Percentiles rank a stretch among this genome's conserved stretches.
Evolutionary conservation across 441 rosid genomes (phyloP).

Genomic region (Populus hybrid): DNA sequence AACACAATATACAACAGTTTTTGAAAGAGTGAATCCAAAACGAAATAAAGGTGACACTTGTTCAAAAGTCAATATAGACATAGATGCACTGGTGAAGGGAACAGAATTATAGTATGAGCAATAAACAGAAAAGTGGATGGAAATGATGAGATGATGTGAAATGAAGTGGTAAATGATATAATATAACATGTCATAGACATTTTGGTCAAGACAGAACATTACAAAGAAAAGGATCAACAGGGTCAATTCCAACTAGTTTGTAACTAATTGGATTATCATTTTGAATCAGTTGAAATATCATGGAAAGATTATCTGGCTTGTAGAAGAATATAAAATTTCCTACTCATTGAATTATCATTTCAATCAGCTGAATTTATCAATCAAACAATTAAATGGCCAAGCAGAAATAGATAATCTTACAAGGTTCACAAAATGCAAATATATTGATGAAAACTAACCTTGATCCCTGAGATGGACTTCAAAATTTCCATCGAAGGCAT

Average conservation of each 20-base stretch:
- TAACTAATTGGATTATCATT: neutral
- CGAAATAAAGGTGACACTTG: neutral
- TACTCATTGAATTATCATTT: constrained; percentile 6
- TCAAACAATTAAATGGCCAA: neutral
- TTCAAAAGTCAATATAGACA: neutral
- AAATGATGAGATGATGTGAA: neutral
- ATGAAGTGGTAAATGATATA: neutral
- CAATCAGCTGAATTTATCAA: constrained; percentile 2
- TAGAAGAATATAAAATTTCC: neutral
- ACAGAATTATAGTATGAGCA: neutral
- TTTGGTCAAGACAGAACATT: neutral
- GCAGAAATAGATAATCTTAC: constrained; percentile 4
- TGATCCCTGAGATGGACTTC: constrained; percentile 88
- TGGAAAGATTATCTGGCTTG: neutral
- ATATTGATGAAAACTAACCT: constrained; percentile 46
- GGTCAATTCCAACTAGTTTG: neutral
- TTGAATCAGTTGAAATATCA: neutral
- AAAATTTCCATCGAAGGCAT: constrained; percentile 92
- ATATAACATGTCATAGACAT: neutral
- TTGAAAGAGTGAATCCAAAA: too few relatives aligned
- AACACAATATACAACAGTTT: neutral
- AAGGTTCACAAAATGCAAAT: neutral
- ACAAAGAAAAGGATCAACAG: neutral
- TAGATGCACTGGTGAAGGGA: neutral
- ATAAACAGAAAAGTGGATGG: neutral